These are phyloP conservation scores for Leccinum disarticulatum DNA, from an alignment of 768 basidiomycete genomes.

Conservation along the genomic window DNA sequence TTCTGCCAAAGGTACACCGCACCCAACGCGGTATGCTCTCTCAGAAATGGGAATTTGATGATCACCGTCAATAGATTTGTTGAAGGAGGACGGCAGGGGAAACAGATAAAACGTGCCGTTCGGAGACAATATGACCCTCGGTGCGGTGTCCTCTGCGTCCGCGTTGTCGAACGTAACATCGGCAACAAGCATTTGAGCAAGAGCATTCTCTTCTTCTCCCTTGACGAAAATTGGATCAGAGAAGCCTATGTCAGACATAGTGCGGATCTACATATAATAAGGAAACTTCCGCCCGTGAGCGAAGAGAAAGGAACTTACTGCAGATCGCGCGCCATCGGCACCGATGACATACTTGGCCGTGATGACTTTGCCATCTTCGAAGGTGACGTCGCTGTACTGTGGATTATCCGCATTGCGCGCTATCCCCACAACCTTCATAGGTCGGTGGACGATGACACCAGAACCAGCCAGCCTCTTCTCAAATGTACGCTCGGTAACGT, in stretches of 20 bases:
- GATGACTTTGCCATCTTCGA: conserved; percentile 46
- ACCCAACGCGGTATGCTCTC: conserved; percentile 40
- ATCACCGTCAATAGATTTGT: conserved; percentile 5
- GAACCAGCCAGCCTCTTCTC: conserved; percentile 31
- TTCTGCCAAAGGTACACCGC: conserved; percentile 34
- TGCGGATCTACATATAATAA: conserved; percentile 38
- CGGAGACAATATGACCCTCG: conserved; percentile 25
- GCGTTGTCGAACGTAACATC: conserved; percentile 40
- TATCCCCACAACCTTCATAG: conserved; percentile 41
- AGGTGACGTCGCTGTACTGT: conserved; percentile 39
- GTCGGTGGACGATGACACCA: conserved; percentile 37
- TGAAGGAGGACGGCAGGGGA: conserved; percentile 35
- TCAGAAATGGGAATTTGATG: conserved; percentile 8
- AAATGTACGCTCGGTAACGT: conserved; percentile 43
- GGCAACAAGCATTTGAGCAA: conserved; percentile 45
- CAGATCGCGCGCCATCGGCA: conserved; percentile 50
- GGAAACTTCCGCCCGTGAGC: background rate
- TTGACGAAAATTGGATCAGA: conserved; percentile 39
- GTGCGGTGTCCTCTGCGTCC: background rate
- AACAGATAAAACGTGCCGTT: conserved; percentile 36
- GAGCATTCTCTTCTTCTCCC: conserved; percentile 25
- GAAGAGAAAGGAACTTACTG: conserved; percentile 32
- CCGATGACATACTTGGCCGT: conserved; percentile 48
- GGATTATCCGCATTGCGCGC: conserved; percentile 27
- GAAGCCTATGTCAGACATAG: conserved; percentile 41